Evolutionary conservation across 768 basidiomycete species (phyloP), one percentile per base, ranked within the genome.

Genomic region (Lentinula sp.): DNA sequence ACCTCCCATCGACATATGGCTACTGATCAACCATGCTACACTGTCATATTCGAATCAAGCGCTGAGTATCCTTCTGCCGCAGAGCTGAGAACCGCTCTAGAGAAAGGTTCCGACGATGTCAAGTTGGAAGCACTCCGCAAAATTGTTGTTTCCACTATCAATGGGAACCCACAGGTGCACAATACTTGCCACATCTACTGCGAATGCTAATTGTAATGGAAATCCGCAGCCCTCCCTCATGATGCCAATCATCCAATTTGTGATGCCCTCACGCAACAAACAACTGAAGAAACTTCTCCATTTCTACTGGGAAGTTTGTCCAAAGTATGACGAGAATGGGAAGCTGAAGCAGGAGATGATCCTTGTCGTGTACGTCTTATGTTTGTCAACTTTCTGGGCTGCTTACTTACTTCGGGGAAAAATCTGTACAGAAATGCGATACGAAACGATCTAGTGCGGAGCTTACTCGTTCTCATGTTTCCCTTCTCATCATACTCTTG

Each of bases 321-420:
- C 96, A 8, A 98, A 98, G 74, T 88, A 95, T 64, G 96, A 98
- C 68, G 96, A 98, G 68, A 88, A 85, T 65, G 96, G 96, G 54
- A 98, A 98, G 77, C 76, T 98, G 66, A 98, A 96, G 82, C 97
- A 98, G 76, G 96, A 99, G 79, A 98, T 98, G 96, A 98, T 98
- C 70, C 84, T 98, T 57, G 96, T 98, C 36, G 95, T 95, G 93
- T 95, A 73, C 72, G 16, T 55, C 18, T 2, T 57, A 62, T 43
- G 13, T 6, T 50, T 49, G 48, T 10, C 3, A 35, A 45, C 20
- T 59, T 45, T 36, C 56, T 16, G 50, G 50, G 20, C 41, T 36
- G 36, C 49, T 60, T 65, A 39, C n/a, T 18, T 20, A 53, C 28
- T 28, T 28, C 16, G 32, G 55, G 56, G 46, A 43, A 52, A 53